Percentiles rank a stretch among this genome's conserved stretches.
Evolutionary conservation across 495 filamentous ascomycete species (phyloP).

Genomic region (Neurospora sp.): DNA sequence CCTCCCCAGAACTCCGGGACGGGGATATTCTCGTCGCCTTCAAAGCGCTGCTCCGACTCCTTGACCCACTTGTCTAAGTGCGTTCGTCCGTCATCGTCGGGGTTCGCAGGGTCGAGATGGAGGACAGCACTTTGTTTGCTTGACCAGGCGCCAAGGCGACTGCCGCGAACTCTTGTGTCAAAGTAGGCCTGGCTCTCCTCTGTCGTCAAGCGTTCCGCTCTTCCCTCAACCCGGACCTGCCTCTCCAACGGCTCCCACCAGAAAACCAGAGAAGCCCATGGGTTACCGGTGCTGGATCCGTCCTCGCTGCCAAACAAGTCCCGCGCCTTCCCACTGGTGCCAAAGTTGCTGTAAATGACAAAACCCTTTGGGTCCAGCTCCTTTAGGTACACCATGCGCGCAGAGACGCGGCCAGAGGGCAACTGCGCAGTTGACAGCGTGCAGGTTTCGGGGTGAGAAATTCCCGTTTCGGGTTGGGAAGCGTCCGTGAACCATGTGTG

Average conservation of each 20-base stretch:
- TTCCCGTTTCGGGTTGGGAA: slow-evolving; percentile 35
- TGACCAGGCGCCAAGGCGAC: slow-evolving; percentile 86
- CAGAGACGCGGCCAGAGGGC: slow-evolving; percentile 73
- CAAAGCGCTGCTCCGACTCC: slow-evolving; percentile 64
- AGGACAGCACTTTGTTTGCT: slow-evolving; percentile 75
- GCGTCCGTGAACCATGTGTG: slow-evolving; percentile 75
- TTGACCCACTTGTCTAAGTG: slow-evolving; percentile 58
- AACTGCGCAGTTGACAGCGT: slow-evolving; percentile 77
- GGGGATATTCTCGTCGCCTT: slow-evolving; percentile 65
- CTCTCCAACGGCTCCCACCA: slow-evolving; percentile 69
- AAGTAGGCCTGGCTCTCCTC: slow-evolving; percentile 84
- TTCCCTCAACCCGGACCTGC: slow-evolving; percentile 78
- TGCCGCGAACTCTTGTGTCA: slow-evolving; percentile 68
- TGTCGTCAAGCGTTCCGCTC: slow-evolving; percentile 50
- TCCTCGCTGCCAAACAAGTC: slow-evolving; percentile 41
- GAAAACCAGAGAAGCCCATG: slow-evolving; percentile 61
- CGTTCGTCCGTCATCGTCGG: slow-evolving; percentile 48
- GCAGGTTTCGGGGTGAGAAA: slow-evolving; percentile 66
- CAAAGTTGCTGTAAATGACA: slow-evolving; percentile 90
- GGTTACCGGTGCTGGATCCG: slow-evolving; percentile 39
- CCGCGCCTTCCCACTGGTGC: slow-evolving; percentile 56
- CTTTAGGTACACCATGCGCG: slow-evolving; percentile 86
- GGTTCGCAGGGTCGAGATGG: slow-evolving; percentile 27
- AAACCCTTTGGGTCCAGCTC: slow-evolving; percentile 71
- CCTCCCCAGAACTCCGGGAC: slow-evolving; percentile 95